Evolutionary conservation across 1,139 yeast genomes (phyloP), one percentile per base, ranked within the genome.

Genomic region (Saccharomyces pastorianus): DNA sequence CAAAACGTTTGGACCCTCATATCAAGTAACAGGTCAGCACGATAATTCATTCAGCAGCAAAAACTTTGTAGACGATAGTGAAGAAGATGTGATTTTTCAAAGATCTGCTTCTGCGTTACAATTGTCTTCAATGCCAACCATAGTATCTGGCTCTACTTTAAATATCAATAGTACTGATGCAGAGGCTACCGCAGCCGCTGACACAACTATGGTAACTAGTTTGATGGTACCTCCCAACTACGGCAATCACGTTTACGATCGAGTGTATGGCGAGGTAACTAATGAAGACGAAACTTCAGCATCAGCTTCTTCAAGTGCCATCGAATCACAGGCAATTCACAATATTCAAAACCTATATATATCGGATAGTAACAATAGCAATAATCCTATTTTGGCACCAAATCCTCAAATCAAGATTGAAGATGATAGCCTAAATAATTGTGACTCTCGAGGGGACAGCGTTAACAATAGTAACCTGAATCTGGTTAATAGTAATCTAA

Each of bases 211-310:
- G 28, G 60, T 60, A 5, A 61, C 68, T 13, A 63, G 59, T 14
- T 51, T 67, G 34, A 58, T 83, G 71, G 96, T 97, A 0, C 98
- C 98, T 3, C 99, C 99, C 28, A 79, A 86, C 58, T 93, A 93
- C 66, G 90, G 84, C 57, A 83, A 79, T 57, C 96, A 89, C 67
- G 81, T 90, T 41, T 90, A 88, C 69, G 99, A 93, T 70, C 74
- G 90, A 55, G 72, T 93, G 44, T 91, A 91, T 91, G 76, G 80
- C 41, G 96, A 86, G 55, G 75, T 72, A 29, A 72, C 74, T 13
- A 59, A 64, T 26, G 65, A 66, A 13, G 62, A 69, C 48, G 25
- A 38, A 38, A 38, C 20, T 9, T 38, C 44, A 20, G 20, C 44
- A 38, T 13, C 44, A 6, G n/a, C n/a, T 4, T 64, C 72, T 0